Percentiles rank a stretch among this genome's conserved stretches.
Evolutionary conservation across 208 protist species (phyloP).

Genomic region (Trypanosoma congolense): DNA sequence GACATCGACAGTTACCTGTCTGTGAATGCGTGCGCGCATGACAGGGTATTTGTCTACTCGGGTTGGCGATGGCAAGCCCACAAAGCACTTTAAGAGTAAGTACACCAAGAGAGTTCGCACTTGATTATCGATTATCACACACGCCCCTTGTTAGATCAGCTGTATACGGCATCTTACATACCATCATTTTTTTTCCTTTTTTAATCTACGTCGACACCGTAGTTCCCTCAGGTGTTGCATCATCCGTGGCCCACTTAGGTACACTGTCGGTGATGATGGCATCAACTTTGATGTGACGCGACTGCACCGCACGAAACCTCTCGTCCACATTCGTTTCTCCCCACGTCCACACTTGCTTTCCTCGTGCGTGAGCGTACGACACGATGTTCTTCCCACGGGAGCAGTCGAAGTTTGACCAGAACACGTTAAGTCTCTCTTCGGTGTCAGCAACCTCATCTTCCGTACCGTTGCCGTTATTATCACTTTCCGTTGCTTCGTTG

Average conservation of each 20-base stretch:
- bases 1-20: too few relatives aligned
- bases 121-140: too few relatives aligned
- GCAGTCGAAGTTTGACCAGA: slow-evolving; percentile 32
- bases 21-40: too few relatives aligned
- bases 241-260: slow-evolving; percentile 25
- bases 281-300: slow-evolving; percentile 49
- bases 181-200: neutral
- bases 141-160: too few relatives aligned
- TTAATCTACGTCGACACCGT: neutral
- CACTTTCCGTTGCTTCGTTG: neutral
- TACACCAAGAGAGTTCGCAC: too few relatives aligned
- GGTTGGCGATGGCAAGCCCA: too few relatives aligned
- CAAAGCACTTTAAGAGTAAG: too few relatives aligned
- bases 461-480: neutral
- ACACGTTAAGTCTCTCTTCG: neutral
- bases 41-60: too few relatives aligned
- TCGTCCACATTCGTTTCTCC: slow-evolving; percentile 54
- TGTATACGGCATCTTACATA: slow-evolving; percentile 1
- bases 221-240: neutral
- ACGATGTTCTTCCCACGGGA: slow-evolving; percentile 40
- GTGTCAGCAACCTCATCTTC: neutral
- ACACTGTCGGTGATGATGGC: slow-evolving; percentile 74
- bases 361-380: slow-evolving; percentile 35
- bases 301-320: slow-evolving; percentile 52
- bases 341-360: slow-evolving; percentile 73